A percentile compares a stretch with the other conserved stretches of the same genome.
These are phyloP conservation scores for Trametes gibbosa DNA, from an alignment of 768 basidiomycete species.

Conservation along the genomic window DNA sequence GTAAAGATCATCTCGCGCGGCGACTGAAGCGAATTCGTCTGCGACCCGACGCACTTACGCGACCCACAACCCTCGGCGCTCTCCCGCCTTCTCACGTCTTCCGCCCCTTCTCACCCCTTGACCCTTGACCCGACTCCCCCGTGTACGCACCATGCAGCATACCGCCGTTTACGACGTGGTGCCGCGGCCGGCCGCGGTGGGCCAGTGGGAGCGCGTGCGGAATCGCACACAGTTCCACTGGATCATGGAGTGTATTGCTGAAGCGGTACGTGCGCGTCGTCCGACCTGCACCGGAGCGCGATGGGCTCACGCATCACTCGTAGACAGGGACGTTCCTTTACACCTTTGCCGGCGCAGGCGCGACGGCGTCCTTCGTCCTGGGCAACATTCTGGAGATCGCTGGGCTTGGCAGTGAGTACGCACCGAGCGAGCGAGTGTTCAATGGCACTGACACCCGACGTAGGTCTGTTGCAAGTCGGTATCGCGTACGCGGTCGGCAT, in stretches of 20 bases:
- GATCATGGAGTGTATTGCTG: constrained; percentile 30
- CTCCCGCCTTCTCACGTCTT: not conserved
- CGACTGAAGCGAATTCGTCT: too few species aligned
- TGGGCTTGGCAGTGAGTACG: constrained; percentile 31
- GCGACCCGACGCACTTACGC: not conserved
- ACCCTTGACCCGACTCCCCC: not conserved
- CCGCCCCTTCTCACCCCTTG: not conserved
- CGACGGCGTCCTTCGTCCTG: constrained; percentile 31
- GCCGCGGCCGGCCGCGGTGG: constrained; percentile 16
- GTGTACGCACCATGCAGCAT: not conserved
- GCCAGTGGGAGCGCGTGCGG: constrained; percentile 24
- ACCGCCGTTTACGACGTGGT: constrained; percentile 22
- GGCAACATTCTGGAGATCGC: constrained; percentile 26
- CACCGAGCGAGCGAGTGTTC: not conserved
- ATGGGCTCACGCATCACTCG: not conserved
- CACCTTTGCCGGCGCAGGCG: constrained; percentile 30
- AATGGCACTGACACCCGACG: not conserved
- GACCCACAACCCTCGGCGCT: too few species aligned
- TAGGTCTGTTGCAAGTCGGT: constrained; percentile 35
- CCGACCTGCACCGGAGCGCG: not conserved
- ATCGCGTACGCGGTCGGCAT: constrained; percentile 39
- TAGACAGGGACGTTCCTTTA: constrained; percentile 30
- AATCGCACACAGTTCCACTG: constrained; percentile 27
- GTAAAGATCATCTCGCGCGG: not conserved
- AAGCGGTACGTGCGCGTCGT: constrained; percentile 23